Conservation (phyloP, 129 eudicot species). For the Pittosporum tobira region DNA sequence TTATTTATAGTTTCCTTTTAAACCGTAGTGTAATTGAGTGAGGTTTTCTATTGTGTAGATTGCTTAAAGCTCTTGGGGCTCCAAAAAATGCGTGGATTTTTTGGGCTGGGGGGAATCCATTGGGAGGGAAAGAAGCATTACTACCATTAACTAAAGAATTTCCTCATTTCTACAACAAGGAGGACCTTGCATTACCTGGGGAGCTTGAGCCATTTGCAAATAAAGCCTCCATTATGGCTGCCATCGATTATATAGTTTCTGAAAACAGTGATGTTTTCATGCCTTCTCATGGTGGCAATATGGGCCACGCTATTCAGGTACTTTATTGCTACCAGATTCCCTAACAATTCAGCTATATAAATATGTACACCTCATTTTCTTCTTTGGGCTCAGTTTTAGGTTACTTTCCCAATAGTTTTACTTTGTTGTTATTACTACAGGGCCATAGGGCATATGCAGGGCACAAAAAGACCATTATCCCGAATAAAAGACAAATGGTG, state of each 20-base stretch:
- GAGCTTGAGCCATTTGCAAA: slow-evolving; percentile 74
- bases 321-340: background rate
- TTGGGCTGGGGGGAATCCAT: slow-evolving; percentile 93
- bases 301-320: slow-evolving; percentile 92
- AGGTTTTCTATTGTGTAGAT: slow-evolving; percentile 28
- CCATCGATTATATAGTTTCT: slow-evolving; percentile 81
- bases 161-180: slow-evolving; percentile 84
- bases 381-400: background rate
- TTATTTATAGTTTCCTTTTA: background rate
- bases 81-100: slow-evolving; percentile 65
- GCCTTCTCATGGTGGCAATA: slow-evolving; percentile 99
- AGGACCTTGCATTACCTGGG: slow-evolving; percentile 70
- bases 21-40: background rate
- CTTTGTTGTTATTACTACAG: slow-evolving; percentile 16
- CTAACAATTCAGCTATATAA: background rate
- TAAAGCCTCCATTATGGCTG: slow-evolving; percentile 83
- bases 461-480: slow-evolving; percentile 86
- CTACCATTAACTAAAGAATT: slow-evolving; percentile 53
- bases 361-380: too few relatives aligned
- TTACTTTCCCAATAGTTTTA: background rate
- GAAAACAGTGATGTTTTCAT: slow-evolving; percentile 91
- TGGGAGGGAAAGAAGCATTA: slow-evolving; percentile 73
- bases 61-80: slow-evolving; percentile 90
- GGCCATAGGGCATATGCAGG: slow-evolving; percentile 94
- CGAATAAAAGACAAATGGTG: slow-evolving; percentile 91